Base-by-base conservation (phyloP, 1,284 basidiomycete species). In the Stygiomarasmius scandens region DNA sequence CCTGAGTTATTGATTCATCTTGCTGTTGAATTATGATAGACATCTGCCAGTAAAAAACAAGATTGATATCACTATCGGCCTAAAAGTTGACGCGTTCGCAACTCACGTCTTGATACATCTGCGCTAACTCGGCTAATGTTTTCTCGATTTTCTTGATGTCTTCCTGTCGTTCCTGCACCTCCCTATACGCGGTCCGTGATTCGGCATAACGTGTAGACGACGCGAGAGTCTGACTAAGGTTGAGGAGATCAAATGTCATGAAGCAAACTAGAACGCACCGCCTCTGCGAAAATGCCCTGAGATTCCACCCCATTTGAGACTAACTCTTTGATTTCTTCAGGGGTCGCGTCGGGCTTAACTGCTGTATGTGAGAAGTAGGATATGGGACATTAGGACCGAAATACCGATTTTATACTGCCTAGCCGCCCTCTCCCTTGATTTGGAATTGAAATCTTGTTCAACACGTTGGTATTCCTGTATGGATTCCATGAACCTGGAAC, bases 311-410 rank as follows among this genome's bases (percentile, higher is more conserved):
- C 85, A 11, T 24, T 32, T 54, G 87, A 81, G 23, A 92, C 84
- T n/a, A 93, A 86, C 4, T 87, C 84, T 49, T 80, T 76, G 56
- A 98, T 80, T 71, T 98, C 95, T 58, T 93, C 88, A 3, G 85
- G 83, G 14, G 93, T 90, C 2, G 95, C 95, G 67, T 95, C 87
- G 6, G 94, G 94, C 77, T 97, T 96, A 57, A 96, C 93, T 87
- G 56, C 27, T 20, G 11, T 4, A 11, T 23, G 43, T 55, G 8
- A 46, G 20, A 27, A 25, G n/a, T 32, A 41, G 41, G 43, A 46
- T 24, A 12, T 8, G 41, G 41, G 49, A 44, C 53, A n/a, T 14
- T 16, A 2, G 11, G 11, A 4, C 20, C 22, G 24, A 66, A 76
- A 41, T 57, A 86, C 90, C 90, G 58, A 97, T 97, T 71, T 82